phyloP scores from a whole-genome alignment of 306 rosid genomes.

The Glycine soja region DNA sequence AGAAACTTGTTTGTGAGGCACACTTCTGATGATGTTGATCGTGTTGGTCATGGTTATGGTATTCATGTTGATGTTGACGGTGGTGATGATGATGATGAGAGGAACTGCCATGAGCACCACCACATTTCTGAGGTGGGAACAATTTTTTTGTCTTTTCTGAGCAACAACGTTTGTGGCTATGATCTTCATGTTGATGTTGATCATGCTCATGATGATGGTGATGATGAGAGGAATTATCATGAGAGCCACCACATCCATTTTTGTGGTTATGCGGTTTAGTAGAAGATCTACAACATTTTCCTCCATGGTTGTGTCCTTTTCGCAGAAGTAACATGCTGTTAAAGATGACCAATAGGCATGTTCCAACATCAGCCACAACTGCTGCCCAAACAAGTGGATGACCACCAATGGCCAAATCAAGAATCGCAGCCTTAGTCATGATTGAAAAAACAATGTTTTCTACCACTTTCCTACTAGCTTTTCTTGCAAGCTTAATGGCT shows the following conservation, averaged over 20 bases:
- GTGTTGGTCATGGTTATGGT: background rate
- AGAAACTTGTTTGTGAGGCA: slow-evolving; percentile 46
- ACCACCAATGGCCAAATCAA: slow-evolving; percentile 84
- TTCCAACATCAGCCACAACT: slow-evolving; percentile 96
- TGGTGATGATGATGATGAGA: background rate
- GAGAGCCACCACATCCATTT: too few species aligned
- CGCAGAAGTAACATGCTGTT: slow-evolving; percentile 89
- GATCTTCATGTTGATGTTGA: background rate
- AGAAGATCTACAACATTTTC: too few species aligned
- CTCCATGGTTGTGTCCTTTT: slow-evolving; percentile 40
- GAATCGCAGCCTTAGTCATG: slow-evolving; percentile 63
- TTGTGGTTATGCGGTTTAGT: too few species aligned
- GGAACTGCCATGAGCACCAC: background rate
- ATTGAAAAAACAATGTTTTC: slow-evolving; percentile 73
- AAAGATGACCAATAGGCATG: slow-evolving; percentile 80
- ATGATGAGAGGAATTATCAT: background rate
- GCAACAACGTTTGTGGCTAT: background rate
- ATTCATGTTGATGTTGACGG: background rate
- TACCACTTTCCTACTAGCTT: slow-evolving; percentile 64
- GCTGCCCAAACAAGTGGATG: slow-evolving; percentile 99
- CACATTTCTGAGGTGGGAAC: background rate
- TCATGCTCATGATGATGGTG: slow-evolving; percentile 38
- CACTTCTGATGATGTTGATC: slow-evolving; percentile 49
- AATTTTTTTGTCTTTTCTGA: background rate
- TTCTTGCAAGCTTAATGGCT: slow-evolving; percentile 78